phyloP scores from a whole-genome alignment of 352 stramenopile species.

The Chrysophaeum taylorii region DNA sequence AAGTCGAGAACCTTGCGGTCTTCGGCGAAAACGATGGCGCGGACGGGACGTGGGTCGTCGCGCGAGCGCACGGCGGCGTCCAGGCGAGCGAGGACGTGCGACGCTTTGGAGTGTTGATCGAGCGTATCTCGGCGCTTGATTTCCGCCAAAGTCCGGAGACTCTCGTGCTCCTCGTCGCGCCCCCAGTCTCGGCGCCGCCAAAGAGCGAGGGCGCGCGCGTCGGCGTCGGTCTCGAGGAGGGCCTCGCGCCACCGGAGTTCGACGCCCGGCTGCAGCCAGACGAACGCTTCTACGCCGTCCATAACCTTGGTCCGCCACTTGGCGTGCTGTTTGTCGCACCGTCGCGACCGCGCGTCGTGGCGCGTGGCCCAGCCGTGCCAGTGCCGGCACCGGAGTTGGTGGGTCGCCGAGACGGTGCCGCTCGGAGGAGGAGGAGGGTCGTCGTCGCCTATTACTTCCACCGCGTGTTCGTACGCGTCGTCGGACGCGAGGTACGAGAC shows the following conservation, averaged over 20 bases:
- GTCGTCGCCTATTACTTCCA: constrained; percentile 63
- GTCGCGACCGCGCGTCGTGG: no score
- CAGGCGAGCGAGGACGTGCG: constrained; percentile 16
- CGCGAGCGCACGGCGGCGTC: background rate
- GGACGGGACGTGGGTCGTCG: constrained; percentile 37
- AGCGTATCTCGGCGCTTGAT: background rate
- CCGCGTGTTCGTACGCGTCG: background rate
- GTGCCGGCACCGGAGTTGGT: background rate
- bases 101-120: constrained; percentile 13
- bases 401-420: background rate
- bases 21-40: constrained; percentile 58
- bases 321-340: no score
- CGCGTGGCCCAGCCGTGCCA: no score
- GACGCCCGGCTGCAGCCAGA: constrained; percentile 60
- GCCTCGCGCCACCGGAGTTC: constrained; percentile 45
- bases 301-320: background rate
- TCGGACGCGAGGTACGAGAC: background rate
- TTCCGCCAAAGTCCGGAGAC: background rate
- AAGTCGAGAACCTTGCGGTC: constrained; percentile 49
- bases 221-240: background rate
- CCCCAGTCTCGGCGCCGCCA: background rate
- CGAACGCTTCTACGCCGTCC: constrained; percentile 14
- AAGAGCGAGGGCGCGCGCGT: background rate
- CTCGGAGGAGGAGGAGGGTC: constrained; percentile 55
- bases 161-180: no score